A percentile compares a stretch with the other conserved stretches of the same genome.
These are phyloP conservation scores for Pulveroboletus sp. DNA, from an alignment of 768 basidiomycete genomes.

Conservation along the genomic window DNA sequence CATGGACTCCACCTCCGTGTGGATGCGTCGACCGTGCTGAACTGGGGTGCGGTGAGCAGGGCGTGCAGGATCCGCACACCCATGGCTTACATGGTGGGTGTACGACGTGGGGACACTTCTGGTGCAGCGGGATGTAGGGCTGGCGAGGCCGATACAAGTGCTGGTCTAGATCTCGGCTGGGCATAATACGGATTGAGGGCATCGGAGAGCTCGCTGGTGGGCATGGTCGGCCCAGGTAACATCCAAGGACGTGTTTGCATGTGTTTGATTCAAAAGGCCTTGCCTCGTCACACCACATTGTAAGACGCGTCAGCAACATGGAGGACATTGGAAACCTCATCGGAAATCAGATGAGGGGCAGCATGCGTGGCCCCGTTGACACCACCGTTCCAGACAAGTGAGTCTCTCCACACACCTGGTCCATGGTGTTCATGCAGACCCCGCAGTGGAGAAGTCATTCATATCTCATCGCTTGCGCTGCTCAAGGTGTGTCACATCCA, in stretches of 20 bases:
- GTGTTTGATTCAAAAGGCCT: conserved; percentile 30
- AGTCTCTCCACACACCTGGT: conserved; percentile 14
- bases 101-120: conserved; percentile 53
- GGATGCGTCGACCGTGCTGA: conserved; percentile 24
- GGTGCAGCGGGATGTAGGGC: conserved; percentile 32
- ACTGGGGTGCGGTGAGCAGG: conserved; percentile 1
- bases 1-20: conserved; percentile 37
- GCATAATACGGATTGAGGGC: conserved; percentile 71
- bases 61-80: background rate
- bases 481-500: conserved; percentile 67
- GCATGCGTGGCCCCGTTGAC: conserved; percentile 44
- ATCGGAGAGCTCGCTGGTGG: conserved; percentile 73
- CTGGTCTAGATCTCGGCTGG: conserved; percentile 37
- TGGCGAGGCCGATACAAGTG: conserved; percentile 16
- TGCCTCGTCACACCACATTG: conserved; percentile 15
- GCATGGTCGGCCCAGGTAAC: conserved; percentile 36
- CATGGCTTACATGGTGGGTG: conserved; percentile 37
- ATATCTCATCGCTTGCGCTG: conserved; percentile 95
- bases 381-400: conserved; percentile 74
- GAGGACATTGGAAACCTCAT: conserved; percentile 52
- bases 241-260: conserved; percentile 22
- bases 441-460: conserved; percentile 85
- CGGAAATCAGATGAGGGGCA: conserved; percentile 46
- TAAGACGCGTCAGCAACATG: conserved; percentile 44
- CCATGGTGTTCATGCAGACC: conserved; percentile 1